A percentile compares a stretch with the other conserved stretches of the same genome.
phyloP scores from a whole-genome alignment of 208 protist genomes.

The Kentomonas sorsogonicus region DNA sequence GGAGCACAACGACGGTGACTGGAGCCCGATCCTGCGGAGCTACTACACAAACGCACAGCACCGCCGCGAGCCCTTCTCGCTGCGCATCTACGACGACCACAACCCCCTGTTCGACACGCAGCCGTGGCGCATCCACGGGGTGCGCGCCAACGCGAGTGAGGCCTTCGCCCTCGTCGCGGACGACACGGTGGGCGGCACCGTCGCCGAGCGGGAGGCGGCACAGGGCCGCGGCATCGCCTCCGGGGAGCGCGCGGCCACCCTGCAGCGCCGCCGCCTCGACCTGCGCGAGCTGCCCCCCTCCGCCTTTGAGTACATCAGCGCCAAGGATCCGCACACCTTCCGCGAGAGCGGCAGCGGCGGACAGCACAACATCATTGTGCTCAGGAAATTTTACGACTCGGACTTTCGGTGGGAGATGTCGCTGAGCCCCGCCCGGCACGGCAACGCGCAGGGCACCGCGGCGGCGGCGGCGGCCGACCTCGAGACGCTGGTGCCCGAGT shows the following conservation, averaged over 20 bases:
- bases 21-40: slow-evolving; percentile 49
- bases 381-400: slow-evolving; percentile 61
- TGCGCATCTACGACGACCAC: slow-evolving; percentile 60
- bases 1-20: slow-evolving; percentile 47
- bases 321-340: slow-evolving; percentile 27
- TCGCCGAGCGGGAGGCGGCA: slow-evolving; percentile 30
- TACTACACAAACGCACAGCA: slow-evolving; percentile 25
- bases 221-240: slow-evolving; percentile 32
- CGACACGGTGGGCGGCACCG: slow-evolving; percentile 27
- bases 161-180: slow-evolving; percentile 31
- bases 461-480: neutral
- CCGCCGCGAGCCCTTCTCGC: slow-evolving; percentile 33
- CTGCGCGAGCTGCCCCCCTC: slow-evolving; percentile 37
- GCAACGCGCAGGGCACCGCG: neutral
- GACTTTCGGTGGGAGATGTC: slow-evolving; percentile 76
- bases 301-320: slow-evolving; percentile 40
- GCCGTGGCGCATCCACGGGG: slow-evolving; percentile 57
- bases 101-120: slow-evolving; percentile 49
- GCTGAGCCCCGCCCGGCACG: slow-evolving; percentile 37
- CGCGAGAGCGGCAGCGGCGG: slow-evolving; percentile 4
- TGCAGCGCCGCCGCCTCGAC: slow-evolving; percentile 35
- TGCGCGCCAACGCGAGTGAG: slow-evolving; percentile 31
- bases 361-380: slow-evolving; percentile 59
- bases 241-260: slow-evolving; percentile 18
- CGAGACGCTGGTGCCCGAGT: slow-evolving; percentile 23